phyloP scores from a whole-genome alignment of 371 early-diverging fungal species.

The Mortierella polycephala region DNA sequence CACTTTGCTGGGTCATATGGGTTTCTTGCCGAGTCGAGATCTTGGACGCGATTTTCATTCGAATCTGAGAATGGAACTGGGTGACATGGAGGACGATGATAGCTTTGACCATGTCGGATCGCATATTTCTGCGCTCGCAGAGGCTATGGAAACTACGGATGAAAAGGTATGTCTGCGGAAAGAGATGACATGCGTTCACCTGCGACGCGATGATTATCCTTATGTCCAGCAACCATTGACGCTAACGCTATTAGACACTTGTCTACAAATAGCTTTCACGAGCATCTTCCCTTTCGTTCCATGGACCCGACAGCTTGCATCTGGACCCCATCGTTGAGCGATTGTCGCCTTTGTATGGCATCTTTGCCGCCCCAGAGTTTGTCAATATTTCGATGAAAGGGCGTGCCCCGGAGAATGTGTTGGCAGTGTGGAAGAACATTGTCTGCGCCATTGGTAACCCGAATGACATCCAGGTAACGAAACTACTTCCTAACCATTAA shows the following conservation, averaged over 20 bases:
- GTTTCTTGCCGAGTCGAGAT: constrained; percentile 26
- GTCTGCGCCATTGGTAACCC: constrained; percentile 50
- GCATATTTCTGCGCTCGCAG: constrained; percentile 31
- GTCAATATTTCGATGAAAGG: constrained; percentile 33
- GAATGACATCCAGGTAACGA: constrained; percentile 36
- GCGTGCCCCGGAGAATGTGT: constrained; percentile 16
- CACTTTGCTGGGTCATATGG: constrained; percentile 43
- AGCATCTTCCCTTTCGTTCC: constrained; percentile 46
- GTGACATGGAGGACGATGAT: constrained; percentile 49
- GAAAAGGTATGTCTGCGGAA: constrained; percentile 26
- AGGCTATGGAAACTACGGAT: constrained; percentile 28
- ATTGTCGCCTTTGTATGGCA: constrained; percentile 47
- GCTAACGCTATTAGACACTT: not conserved
- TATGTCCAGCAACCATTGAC: not conserved
- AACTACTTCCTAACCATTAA: too few relatives aligned
- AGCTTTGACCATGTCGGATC: constrained; percentile 30
- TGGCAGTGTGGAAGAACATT: constrained; percentile 45
- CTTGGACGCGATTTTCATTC: constrained; percentile 31
- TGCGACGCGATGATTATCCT: not conserved
- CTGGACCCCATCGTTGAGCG: constrained; percentile 51
- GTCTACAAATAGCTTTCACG: constrained; percentile 29
- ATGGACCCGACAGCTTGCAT: constrained; percentile 49
- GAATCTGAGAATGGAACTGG: constrained; percentile 28
- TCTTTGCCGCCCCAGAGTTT: constrained; percentile 46
- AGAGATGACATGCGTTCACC: too few relatives aligned